Base-by-base conservation (phyloP, 495 filamentous ascomycete species). In the Aspergillus cavernicola region DNA sequence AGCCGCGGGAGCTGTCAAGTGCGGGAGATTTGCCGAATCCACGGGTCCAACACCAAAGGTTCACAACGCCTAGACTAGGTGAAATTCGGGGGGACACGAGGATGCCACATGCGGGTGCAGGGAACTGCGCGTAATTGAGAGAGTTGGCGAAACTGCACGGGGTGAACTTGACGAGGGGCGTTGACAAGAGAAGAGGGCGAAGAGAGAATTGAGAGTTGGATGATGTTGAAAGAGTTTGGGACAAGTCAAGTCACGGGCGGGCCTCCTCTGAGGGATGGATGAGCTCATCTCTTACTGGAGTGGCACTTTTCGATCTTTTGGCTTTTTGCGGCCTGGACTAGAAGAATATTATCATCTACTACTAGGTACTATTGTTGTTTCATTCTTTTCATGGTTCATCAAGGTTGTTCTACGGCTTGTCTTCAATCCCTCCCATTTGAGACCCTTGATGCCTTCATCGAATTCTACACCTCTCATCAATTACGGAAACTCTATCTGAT, bases 21-120 rank as follows among this genome's bases (percentile, higher is more conserved):
- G 68, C 68, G 68, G 68, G 66, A 71, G 68, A 71, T 71, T 65
- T 41, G 55, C 65, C 66, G 58, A 55, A 66, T 61, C 68, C 68
- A 70, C 66, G 68, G 68, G 61, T 70, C 65, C 58, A 63, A 53
- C 48, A 55, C 60, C 61, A 55, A 57, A 60, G 57, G 59, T 61
- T 61, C 60, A 43, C 48, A 50, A 32, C 50, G 42, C 51, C 55
- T 43, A 52, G 41, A 35, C 28, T 45, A 47, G 26, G 6, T 47
- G 46, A 50, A 33, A 28, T 48, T 46, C 43, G 49, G 50, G 55
- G 52, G 50, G 20, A 37, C 37, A 58, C 26, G 43, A 47, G 20
- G 39, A 37, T 31, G 50, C 55, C 45, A 56, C 50, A 44, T 41
- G 56, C 43, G 57, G 52, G 20, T 35, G 29, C 36, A 47, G 56